Evolutionary conservation across 2,329 filamentous ascomycete species (phyloP).

Genomic region (Metarhizium robertsii): DNA sequence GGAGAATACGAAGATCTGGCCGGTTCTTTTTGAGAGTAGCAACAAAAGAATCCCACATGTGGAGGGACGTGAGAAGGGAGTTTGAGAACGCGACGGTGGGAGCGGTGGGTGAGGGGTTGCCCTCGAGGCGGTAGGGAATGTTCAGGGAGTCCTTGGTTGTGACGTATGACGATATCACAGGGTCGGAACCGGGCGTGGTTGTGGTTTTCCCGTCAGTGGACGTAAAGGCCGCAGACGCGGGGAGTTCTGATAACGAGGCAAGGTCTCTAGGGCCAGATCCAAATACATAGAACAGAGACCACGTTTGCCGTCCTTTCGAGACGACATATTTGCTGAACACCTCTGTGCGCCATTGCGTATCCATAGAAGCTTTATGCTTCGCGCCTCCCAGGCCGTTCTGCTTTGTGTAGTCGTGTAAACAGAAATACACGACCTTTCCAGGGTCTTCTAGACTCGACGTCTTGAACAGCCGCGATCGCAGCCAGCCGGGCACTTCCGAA

Average conservation of each 20-base stretch:
- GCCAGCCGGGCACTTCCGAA: conserved; percentile 68
- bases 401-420: conserved; percentile 63
- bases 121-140: conserved; percentile 69
- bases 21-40: conserved; percentile 48
- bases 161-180: conserved; percentile 57
- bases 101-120: conserved; percentile 54
- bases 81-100: conserved; percentile 70
- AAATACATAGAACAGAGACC: conserved; percentile 71
- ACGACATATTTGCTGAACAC: conserved; percentile 51
- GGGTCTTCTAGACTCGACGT: conserved; percentile 53
- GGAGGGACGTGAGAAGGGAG: conserved; percentile 66
- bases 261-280: conserved; percentile 65
- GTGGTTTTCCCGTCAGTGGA: conserved; percentile 45
- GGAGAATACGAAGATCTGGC: conserved; percentile 61
- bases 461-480: conserved; percentile 61
- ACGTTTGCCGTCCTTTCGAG: conserved; percentile 48
- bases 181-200: conserved; percentile 40
- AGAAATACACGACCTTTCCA: conserved; percentile 45
- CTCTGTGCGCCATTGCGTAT: conserved; percentile 51
- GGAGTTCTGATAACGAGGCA: conserved; percentile 40
- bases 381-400: conserved; percentile 57
- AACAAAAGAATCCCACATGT: conserved; percentile 75
- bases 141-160: conserved; percentile 58
- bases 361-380: conserved; percentile 53
- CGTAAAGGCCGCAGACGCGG: conserved; percentile 38